phyloP scores from a whole-genome alignment of 2,329 filamentous ascomycete genomes.

The Rutstroemia sydowiana region DNA sequence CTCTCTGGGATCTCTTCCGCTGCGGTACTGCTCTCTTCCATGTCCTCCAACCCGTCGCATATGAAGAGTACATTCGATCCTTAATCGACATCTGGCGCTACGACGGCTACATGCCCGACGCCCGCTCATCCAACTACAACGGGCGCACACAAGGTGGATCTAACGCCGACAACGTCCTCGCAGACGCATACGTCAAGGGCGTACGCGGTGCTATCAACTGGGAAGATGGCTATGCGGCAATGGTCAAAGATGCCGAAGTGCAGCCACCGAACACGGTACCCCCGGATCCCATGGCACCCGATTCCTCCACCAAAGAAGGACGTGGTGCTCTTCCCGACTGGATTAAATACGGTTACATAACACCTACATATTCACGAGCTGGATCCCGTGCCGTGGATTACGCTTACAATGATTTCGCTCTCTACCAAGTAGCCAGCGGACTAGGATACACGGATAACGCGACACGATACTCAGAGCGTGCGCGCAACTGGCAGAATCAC shows the following conservation, averaged over 20 bases:
- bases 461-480: slow-evolving; percentile 21
- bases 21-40: slow-evolving; percentile 60
- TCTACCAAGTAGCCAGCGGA: slow-evolving; percentile 51
- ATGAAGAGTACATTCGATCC: slow-evolving; percentile 59
- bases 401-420: slow-evolving; percentile 58
- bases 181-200: slow-evolving; percentile 65
- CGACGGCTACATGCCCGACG: slow-evolving; percentile 59
- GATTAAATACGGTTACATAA: slow-evolving; percentile 58
- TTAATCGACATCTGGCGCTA: slow-evolving; percentile 61
- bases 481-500: slow-evolving; percentile 63
- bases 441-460: slow-evolving; percentile 30
- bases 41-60: slow-evolving; percentile 52
- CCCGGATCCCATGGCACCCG: slow-evolving; percentile 42
- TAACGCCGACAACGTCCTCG: slow-evolving; percentile 65
- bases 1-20: slow-evolving; percentile 58
- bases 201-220: slow-evolving; percentile 55
- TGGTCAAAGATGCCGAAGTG: slow-evolving; percentile 61
- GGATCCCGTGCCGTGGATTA: slow-evolving; percentile 62
- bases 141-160: slow-evolving; percentile 63
- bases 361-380: slow-evolving; percentile 51
- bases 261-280: slow-evolving; percentile 53
- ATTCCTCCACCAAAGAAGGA: slow-evolving; percentile 59
- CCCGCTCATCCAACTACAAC: slow-evolving; percentile 60
- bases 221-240: slow-evolving; percentile 53
- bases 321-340: slow-evolving; percentile 64